Evolutionary conservation across 2,329 filamentous ascomycete species (phyloP).

Genomic region (Fusarium keratoplasticum): DNA sequence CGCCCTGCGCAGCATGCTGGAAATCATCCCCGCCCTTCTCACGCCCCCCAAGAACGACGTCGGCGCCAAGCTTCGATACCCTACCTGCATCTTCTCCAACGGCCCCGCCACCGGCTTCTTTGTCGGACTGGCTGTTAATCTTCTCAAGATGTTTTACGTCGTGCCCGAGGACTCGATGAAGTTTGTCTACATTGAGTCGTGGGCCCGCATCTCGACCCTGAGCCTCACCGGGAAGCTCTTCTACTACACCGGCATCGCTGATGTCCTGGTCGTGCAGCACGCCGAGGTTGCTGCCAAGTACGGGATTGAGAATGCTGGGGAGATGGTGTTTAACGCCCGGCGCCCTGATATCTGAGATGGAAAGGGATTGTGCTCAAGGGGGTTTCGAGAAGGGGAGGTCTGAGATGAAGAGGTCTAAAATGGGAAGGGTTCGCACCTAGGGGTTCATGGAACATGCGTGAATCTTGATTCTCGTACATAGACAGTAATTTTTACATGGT

Average conservation of each 20-base stretch:
- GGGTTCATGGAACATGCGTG: constrained; percentile 29
- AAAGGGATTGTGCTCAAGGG: not conserved
- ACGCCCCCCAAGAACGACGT: constrained; percentile 44
- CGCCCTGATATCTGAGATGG: constrained; percentile 38
- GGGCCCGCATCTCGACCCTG: constrained; percentile 84
- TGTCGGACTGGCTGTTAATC: constrained; percentile 65
- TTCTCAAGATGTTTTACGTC: constrained; percentile 59
- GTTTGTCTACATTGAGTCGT: constrained; percentile 90
- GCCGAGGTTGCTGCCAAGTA: constrained; percentile 66
- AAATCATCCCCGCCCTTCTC: constrained; percentile 69
- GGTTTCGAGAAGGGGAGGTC: not conserved
- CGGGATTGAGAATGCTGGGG: constrained; percentile 52
- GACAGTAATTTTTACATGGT: constrained; percentile 38
- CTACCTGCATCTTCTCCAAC: constrained; percentile 85
- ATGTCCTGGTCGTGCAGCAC: constrained; percentile 88
- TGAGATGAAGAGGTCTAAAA: constrained; percentile 26
- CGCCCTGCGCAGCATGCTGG: constrained; percentile 72
- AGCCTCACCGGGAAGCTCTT: constrained; percentile 88
- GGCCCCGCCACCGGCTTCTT: constrained; percentile 91
- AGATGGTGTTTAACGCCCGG: constrained; percentile 55
- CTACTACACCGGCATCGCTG: constrained; percentile 71
- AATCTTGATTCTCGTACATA: constrained; percentile 38
- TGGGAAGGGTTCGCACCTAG: constrained; percentile 4
- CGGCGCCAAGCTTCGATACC: constrained; percentile 57
- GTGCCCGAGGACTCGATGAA: constrained; percentile 69